phyloP scores from a whole-genome alignment of 2,329 filamentous ascomycete species.

The Alternaria triticina region DNA sequence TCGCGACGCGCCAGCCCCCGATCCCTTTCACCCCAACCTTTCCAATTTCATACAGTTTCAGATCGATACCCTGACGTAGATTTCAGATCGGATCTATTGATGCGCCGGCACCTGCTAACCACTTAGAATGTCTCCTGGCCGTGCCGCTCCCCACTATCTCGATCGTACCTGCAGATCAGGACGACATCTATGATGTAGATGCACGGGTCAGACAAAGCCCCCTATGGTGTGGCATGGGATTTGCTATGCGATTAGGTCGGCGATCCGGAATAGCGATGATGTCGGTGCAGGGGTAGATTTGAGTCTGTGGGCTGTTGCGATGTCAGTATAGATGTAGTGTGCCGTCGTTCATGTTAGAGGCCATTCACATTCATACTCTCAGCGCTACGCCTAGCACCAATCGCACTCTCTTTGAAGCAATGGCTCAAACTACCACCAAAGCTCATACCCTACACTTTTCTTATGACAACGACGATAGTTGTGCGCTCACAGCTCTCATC shows the following conservation, averaged over 20 bases:
- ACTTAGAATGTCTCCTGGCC: background rate
- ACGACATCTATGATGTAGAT: slow-evolving; percentile 20
- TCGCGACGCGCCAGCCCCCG: slow-evolving; percentile 1
- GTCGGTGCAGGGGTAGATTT: slow-evolving; percentile 1
- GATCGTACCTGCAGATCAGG: slow-evolving; percentile 20
- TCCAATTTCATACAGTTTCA: slow-evolving; percentile 1
- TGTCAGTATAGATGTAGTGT: background rate
- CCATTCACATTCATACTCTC: background rate
- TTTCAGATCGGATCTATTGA: background rate
- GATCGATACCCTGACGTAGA: background rate
- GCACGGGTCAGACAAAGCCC: slow-evolving; percentile 10
- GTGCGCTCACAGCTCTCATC: slow-evolving; percentile 19
- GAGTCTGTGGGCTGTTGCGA: background rate
- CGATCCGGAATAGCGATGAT: slow-evolving; percentile 8
- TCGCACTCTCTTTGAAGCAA: background rate
- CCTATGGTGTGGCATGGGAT: slow-evolving; percentile 3
- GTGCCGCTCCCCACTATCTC: background rate
- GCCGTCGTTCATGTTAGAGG: background rate
- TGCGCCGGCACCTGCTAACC: background rate
- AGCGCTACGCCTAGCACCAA: background rate
- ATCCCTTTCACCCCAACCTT: slow-evolving; percentile 3
- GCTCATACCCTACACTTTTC: slow-evolving; percentile 20
- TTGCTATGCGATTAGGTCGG: background rate
- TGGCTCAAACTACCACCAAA: slow-evolving; percentile 14
- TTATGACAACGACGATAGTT: slow-evolving; percentile 22